A percentile compares a stretch with the other conserved stretches of the same genome.
Conservation (phyloP, 352 stramenopile species). For the Phytopythium sindhum region DNA sequence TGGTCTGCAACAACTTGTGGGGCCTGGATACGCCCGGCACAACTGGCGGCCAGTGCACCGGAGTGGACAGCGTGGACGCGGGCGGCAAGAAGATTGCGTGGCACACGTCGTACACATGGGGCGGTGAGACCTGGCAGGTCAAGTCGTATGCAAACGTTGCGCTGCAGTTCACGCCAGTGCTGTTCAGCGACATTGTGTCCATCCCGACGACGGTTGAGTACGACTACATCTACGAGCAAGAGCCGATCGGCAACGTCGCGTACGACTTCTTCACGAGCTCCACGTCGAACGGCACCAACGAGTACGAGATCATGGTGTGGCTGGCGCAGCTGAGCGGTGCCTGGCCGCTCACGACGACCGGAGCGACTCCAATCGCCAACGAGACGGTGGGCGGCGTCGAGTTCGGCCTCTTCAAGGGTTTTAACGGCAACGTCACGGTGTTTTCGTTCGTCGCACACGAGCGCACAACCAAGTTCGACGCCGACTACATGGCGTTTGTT, state of each 20-base stretch:
- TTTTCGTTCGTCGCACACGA: slow-evolving; percentile 26
- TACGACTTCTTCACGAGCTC: slow-evolving; percentile 39
- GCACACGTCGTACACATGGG: slow-evolving; percentile 23
- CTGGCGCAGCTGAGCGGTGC: slow-evolving; percentile 28
- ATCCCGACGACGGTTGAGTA: slow-evolving; percentile 36
- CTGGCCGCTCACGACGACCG: slow-evolving; percentile 17
- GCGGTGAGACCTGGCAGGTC: slow-evolving; percentile 20
- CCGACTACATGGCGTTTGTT: slow-evolving; percentile 25
- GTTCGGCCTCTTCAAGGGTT: slow-evolving; percentile 21
- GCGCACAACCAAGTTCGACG: slow-evolving; percentile 19
- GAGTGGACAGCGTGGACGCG: slow-evolving; percentile 9
- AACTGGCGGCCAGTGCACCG: slow-evolving; percentile 20
- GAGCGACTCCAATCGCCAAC: slow-evolving; percentile 6
- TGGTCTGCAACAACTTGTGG: slow-evolving; percentile 39
- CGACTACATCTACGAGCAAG: slow-evolving; percentile 25
- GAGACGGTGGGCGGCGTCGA: slow-evolving; percentile 8
- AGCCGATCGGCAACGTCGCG: slow-evolving; percentile 17
- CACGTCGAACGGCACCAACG: slow-evolving; percentile 13
- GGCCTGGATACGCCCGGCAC: slow-evolving; percentile 16
- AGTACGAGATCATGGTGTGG: slow-evolving; percentile 45
- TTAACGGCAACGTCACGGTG: slow-evolving; percentile 28
- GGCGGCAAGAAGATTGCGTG: slow-evolving; percentile 15
- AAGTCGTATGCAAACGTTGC: slow-evolving; percentile 28
- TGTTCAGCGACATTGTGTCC: slow-evolving; percentile 25
- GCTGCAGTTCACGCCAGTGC: slow-evolving; percentile 20